phyloP scores from a whole-genome alignment of 306 rosid genomes.

The Acmispon strigosus region DNA sequence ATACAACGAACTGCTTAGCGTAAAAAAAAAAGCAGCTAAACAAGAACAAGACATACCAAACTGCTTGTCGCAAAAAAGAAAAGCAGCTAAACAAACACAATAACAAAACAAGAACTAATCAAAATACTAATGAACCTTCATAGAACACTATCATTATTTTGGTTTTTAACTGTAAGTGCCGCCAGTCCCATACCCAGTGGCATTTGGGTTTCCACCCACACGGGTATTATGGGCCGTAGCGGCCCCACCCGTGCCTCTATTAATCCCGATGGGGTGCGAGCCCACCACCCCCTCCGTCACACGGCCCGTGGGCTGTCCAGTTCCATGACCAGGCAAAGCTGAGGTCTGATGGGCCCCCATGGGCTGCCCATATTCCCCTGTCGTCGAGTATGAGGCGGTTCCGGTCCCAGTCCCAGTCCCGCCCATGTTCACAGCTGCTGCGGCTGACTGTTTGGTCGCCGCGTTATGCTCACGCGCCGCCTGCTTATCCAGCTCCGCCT shows the following conservation, averaged over 20 bases:
- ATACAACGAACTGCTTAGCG: neutral
- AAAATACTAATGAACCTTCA: too few species aligned
- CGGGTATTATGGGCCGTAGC: slow-evolving; percentile 32
- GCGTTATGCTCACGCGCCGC: slow-evolving; percentile 48
- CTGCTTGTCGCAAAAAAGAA: too few species aligned
- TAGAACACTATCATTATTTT: too few species aligned
- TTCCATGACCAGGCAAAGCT: slow-evolving; percentile 42
- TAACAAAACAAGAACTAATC: too few species aligned
- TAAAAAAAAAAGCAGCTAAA: neutral
- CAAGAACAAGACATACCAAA: neutral
- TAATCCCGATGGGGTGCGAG: slow-evolving; percentile 40
- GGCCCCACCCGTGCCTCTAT: slow-evolving; percentile 34
- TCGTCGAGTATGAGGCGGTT: slow-evolving; percentile 31
- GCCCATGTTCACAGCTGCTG: neutral
- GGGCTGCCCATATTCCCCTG: slow-evolving; percentile 33
- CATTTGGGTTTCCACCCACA: slow-evolving; percentile 22
- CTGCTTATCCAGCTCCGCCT: slow-evolving; percentile 58
- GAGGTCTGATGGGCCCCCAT: slow-evolving; percentile 46
- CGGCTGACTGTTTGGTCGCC: neutral
- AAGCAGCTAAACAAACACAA: too few species aligned
- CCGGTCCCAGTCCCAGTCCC: slow-evolving; percentile 22
- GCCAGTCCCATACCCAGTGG: slow-evolving; percentile 31
- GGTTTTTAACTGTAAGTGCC: slow-evolving; percentile 18
- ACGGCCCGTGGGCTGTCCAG: slow-evolving; percentile 36
- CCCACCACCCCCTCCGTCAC: slow-evolving; percentile 40